Evolutionary conservation across 208 protist species (phyloP), one percentile per base, ranked within the genome.

Genomic region (Leishmania gerbilli): DNA sequence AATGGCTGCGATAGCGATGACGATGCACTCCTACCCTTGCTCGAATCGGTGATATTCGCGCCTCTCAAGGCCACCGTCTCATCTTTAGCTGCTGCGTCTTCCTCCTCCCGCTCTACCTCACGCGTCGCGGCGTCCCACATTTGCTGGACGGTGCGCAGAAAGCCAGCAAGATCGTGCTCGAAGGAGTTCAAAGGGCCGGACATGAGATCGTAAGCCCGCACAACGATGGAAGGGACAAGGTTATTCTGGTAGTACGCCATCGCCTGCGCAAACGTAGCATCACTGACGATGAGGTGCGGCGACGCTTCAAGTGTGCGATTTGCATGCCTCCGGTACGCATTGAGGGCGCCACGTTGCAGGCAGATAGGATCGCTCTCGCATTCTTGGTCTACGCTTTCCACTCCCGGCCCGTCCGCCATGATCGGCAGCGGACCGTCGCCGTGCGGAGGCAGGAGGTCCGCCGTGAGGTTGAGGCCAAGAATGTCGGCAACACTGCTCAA

Each of bases 71-170:
- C 27, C 24, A 31, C 3, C 55, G 64, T 80, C 31, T 3, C 69
- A 74, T 55, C 69, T 74, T 74, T 27, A 74, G 40, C 40, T 74
- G 42, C 42, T 21, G 15, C 21, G 13, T 74, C 42, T 58, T 21
- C 13, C 3, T 21, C 31, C 37, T 56, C 67, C 11, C 9, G 69
- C 47, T 69, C 76, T 13, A 83, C 84, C 15, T 69, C 72, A 8
- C 53, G 34, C 55, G 71, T 77, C 37, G 82, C 86, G 21, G 69
- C 71, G 19, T 78, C 75, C 90, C 90, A 93, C 84, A 87, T 84
- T 1, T 72, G 42, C 47, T 85, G 80, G 62, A 90, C 81, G 0
- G 74, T 40, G 53, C 76, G 71, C 71, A 91, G 75, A 21, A 88
- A 76, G 1, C 27, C 74, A 17, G 27, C 40, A 42, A 91, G 64